Percentiles rank a stretch among this genome's conserved stretches.
Conservation (phyloP, 176 grass and related monocot species). For the Coix lacrymajobi region DNA sequence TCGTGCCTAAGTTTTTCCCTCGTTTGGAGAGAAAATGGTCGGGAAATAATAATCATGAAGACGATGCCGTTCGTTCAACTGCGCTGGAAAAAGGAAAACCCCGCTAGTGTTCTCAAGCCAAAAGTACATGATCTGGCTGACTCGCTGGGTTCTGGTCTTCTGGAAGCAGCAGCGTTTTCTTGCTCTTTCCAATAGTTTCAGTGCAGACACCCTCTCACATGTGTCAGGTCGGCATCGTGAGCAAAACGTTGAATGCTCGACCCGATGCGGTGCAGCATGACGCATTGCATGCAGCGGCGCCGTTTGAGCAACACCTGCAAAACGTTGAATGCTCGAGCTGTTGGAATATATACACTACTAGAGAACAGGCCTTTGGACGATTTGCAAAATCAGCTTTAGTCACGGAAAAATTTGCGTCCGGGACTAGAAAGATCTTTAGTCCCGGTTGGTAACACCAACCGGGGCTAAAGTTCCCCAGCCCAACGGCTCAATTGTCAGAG, state of each 20-base stretch:
- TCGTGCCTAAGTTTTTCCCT: neutral
- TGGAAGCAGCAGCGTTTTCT: neutral
- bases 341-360: too few species aligned
- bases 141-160: neutral
- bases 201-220: neutral
- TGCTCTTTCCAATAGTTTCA: neutral
- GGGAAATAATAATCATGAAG: too few species aligned
- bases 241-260: slow-evolving; percentile 13
- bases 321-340: too few species aligned
- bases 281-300: neutral
- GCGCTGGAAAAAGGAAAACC: neutral
- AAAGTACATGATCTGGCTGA: too few species aligned
- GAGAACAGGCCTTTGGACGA: too few species aligned
- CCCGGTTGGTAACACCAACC: too few species aligned
- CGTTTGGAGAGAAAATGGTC: too few species aligned
- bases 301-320: neutral
- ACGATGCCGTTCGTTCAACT: neutral
- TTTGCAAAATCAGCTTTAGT: too few species aligned
- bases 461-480: too few species aligned
- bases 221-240: neutral
- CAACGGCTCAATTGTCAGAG: too few species aligned
- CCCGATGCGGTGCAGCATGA: neutral
- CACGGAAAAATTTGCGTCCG: too few species aligned
- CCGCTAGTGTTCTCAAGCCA: neutral
- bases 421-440: too few species aligned